phyloP scores from a whole-genome alignment of 331 rosid species.

The Rhamnella rubrinervis region DNA sequence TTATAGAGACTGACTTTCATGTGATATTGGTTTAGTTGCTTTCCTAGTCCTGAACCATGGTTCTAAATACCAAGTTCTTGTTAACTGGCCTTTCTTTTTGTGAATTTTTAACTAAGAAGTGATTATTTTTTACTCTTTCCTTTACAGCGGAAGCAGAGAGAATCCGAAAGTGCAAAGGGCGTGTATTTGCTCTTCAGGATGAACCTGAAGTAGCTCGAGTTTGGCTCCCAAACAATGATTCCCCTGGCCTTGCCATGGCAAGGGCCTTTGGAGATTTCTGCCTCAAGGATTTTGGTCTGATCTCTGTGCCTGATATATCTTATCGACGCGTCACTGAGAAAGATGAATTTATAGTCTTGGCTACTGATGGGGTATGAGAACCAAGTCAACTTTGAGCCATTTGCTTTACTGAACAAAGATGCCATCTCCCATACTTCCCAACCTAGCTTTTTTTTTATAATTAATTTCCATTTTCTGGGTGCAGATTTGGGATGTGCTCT shows the following conservation, averaged over 20 bases:
- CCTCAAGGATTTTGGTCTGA: constrained; percentile 93
- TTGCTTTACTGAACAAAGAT: constrained; percentile 2
- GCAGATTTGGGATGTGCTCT: constrained; percentile 96
- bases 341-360: constrained; percentile 85
- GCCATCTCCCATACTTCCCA: background rate
- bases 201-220: constrained; percentile 97
- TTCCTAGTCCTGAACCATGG: background rate
- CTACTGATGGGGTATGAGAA: constrained; percentile 88
- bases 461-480: background rate
- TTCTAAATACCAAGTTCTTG: background rate
- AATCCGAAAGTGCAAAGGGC: constrained; percentile 84
- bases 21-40: constrained; percentile 7
- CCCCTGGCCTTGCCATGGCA: constrained; percentile 99
- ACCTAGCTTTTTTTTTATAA: background rate
- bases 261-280: constrained; percentile 99
- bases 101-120: background rate
- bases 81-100: background rate
- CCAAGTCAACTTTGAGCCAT: constrained; percentile 11
- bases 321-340: constrained; percentile 60
- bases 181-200: constrained; percentile 93
- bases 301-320: constrained; percentile 91
- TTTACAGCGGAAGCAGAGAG: constrained; percentile 89
- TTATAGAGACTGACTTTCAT: background rate
- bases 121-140: background rate
- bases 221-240: constrained; percentile 90